Conservation (phyloP, 441 rosid genomes). For the Viola pubescens region DNA sequence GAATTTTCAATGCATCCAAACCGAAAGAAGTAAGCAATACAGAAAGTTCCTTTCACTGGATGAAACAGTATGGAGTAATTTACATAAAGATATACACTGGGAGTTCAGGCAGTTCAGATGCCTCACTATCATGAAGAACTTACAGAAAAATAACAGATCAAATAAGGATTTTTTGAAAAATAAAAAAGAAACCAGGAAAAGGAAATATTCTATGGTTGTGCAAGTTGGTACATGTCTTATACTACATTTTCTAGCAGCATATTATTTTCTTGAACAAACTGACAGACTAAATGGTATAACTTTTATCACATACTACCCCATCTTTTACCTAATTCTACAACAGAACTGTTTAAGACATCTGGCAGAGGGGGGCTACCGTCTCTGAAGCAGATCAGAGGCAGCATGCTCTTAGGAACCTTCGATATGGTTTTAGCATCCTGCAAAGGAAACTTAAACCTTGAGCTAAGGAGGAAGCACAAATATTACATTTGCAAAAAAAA, state of each 20-base stretch:
- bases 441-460: constrained; percentile 13
- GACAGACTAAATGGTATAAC: too few relatives aligned
- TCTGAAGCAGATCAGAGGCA: constrained; percentile 82
- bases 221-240: too few relatives aligned
- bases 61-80: neutral
- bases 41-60: neutral
- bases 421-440: constrained; percentile 44
- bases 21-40: neutral
- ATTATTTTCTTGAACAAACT: too few relatives aligned
- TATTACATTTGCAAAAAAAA: neutral
- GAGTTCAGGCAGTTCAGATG: neutral
- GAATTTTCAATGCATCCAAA: neutral
- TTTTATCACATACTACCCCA: too few relatives aligned
- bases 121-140: neutral
- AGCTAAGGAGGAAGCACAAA: constrained; percentile 9
- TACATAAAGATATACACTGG: neutral
- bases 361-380: constrained; percentile 94
- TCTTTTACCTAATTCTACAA: constrained; percentile 59
- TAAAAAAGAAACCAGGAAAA: neutral
- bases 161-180: neutral
- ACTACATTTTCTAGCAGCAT: too few relatives aligned
- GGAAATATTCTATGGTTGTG: too few relatives aligned
- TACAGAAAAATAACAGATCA: neutral
- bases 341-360: constrained; percentile 47
- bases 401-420: constrained; percentile 41